These are phyloP conservation scores for Cryoendolithus antarcticus DNA, from an alignment of 2,329 filamentous ascomycete genomes.

Conservation along the genomic window DNA sequence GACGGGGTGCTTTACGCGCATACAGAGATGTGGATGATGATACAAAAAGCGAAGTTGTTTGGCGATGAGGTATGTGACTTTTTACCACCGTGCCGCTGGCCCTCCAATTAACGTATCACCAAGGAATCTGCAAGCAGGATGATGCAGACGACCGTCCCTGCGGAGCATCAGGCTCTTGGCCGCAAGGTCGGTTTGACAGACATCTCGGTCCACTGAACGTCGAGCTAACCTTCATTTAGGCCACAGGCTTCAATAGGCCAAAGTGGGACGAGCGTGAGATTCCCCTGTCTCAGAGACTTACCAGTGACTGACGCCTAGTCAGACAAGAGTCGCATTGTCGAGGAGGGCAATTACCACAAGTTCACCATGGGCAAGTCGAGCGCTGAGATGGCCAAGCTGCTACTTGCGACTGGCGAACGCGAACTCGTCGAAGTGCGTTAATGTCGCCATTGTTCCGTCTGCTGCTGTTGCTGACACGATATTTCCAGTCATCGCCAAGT, in stretches of 20 bases:
- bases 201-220: conserved; percentile 11
- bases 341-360: conserved; percentile 46
- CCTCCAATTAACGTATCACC: not conserved
- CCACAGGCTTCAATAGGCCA: conserved; percentile 39
- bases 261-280: conserved; percentile 36
- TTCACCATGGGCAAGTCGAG: conserved; percentile 38
- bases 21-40: conserved; percentile 39
- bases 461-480: conserved; percentile 1
- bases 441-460: not conserved
- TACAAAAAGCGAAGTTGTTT: conserved; percentile 32
- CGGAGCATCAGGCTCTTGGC: conserved; percentile 42
- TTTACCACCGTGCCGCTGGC: not conserved
- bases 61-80: conserved; percentile 24
- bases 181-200: conserved; percentile 21
- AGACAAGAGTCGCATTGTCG: conserved; percentile 44
- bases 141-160: conserved; percentile 36
- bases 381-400: conserved; percentile 31
- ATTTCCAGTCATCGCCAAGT: conserved; percentile 31
- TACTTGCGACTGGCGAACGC: conserved; percentile 47
- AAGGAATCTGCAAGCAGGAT: conserved; percentile 35
- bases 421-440: conserved; percentile 49
- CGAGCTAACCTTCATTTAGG: conserved; percentile 12
- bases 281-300: not conserved
- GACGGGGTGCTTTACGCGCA: conserved; percentile 26
- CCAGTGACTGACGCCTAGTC: not conserved